Base-by-base conservation (phyloP, 2,329 filamentous ascomycete species). In the Diplodia corticola region DNA sequence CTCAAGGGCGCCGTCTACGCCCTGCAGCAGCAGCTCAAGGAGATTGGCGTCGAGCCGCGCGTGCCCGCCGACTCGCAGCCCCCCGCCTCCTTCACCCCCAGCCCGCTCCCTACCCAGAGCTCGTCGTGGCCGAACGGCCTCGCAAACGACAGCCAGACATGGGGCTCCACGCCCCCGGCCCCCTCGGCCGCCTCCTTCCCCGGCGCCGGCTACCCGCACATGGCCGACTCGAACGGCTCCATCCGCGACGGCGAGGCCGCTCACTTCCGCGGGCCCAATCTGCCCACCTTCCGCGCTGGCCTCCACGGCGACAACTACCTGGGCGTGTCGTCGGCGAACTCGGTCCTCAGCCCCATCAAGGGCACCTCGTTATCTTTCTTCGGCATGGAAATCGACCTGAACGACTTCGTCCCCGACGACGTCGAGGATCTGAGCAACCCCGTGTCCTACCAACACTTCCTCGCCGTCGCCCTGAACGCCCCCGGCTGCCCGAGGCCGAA, bases 281-380 rank as follows among this genome's bases (percentile, higher is more conserved):
- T 84, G 64, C 81, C 82, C 7, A 76, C 80, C 22, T 84, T 83
- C 74, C 78, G 81, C 54, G 70, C 76, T n/a, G 78, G 78, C 46
- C 80, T 78, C 65, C 78, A 81, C 63, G 83, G 84, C 48, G 87
- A 90, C 73, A 88, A 86, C 73, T 90, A 90, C 70, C 81, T 92
- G 4, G 90, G 89, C 44, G 87, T 86, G 20, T 85, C 84, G 2
- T 83, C 84, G 6, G 86, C 89, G 65, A 87, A 85, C 70, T 85
- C 86, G 9, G 86, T 87, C 60, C 78, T 93, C 44, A 91, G 88
- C 76, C 88, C 89, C 7, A 89, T 93, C 73, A 89, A 89, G 71
- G 91, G 91, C 54, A 93, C 90, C 0, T 87, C 86, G 9, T 80
- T 95, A n/a, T 89, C 90, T 1, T 86, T 96, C 63, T 86, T 95